A percentile compares a stretch with the other conserved stretches of the same genome.
phyloP scores from a whole-genome alignment of 2,329 filamentous ascomycete genomes.

The Fusarium redolens region DNA sequence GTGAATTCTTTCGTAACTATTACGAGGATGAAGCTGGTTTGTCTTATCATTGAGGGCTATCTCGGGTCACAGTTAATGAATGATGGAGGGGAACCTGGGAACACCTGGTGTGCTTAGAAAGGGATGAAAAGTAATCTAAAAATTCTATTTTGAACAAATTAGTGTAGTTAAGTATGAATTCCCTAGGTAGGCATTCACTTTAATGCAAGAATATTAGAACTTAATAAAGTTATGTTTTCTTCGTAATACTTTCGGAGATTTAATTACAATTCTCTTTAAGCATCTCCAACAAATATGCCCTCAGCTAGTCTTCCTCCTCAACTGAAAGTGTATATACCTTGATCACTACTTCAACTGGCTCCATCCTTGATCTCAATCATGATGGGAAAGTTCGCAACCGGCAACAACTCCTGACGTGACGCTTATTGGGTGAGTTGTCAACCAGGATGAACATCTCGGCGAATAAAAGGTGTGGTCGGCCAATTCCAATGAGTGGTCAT shows the following conservation, averaged over 20 bases:
- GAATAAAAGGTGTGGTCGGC: neutral
- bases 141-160: neutral
- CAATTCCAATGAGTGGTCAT: constrained; percentile 8
- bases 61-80: neutral
- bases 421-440: constrained; percentile 8
- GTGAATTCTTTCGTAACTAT: neutral
- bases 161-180: neutral
- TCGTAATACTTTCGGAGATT: neutral
- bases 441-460: neutral
- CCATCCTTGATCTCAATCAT: constrained; percentile 23
- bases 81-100: neutral
- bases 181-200: neutral
- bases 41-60: constrained; percentile 3
- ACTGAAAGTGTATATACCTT: constrained; percentile 15
- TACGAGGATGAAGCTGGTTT: constrained; percentile 28
- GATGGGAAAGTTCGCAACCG: constrained; percentile 4
- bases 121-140: neutral
- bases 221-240: neutral
- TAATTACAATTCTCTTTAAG: neutral
- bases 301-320: neutral
- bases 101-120: neutral
- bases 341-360: constrained; percentile 18
- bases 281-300: neutral
- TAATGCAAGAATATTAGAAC: neutral
- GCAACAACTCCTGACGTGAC: neutral